A percentile compares a stretch with the other conserved stretches of the same genome.
phyloP scores from a whole-genome alignment of 306 rosid genomes.

The Corylus americana region DNA sequence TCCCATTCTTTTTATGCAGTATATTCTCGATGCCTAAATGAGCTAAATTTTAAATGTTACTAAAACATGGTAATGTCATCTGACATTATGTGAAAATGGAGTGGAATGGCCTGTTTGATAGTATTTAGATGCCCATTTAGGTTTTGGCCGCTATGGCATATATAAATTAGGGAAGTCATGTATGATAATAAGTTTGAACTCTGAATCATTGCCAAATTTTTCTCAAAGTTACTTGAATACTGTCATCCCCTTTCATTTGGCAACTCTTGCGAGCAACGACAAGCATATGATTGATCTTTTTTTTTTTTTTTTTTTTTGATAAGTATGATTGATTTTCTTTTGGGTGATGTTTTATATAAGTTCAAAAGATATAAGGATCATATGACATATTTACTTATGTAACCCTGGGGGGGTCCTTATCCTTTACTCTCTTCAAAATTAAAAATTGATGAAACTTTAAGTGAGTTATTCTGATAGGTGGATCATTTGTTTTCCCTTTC shows the following conservation, averaged over 20 bases:
- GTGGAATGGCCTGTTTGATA: neutral
- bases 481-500: neutral
- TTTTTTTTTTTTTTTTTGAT: no score
- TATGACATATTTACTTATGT: neutral
- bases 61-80: neutral
- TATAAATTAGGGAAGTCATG: neutral
- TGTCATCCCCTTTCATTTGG: conserved; percentile 3
- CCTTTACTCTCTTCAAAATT: neutral
- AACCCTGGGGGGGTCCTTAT: neutral
- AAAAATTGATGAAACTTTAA: neutral
- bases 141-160: neutral
- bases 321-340: neutral
- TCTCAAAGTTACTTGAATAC: neutral
- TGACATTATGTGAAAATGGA: neutral
- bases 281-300: neutral
- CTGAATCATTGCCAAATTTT: neutral
- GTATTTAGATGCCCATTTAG: neutral
- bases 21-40: neutral
- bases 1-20: neutral
- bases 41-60: neutral
- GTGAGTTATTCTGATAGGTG: neutral
- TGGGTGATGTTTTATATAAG: neutral
- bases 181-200: neutral
- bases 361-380: neutral
- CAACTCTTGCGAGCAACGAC: neutral